These are phyloP conservation scores for Colletotrichum theobromicola DNA, from an alignment of 2,329 filamentous ascomycete species.

Conservation along the genomic window DNA sequence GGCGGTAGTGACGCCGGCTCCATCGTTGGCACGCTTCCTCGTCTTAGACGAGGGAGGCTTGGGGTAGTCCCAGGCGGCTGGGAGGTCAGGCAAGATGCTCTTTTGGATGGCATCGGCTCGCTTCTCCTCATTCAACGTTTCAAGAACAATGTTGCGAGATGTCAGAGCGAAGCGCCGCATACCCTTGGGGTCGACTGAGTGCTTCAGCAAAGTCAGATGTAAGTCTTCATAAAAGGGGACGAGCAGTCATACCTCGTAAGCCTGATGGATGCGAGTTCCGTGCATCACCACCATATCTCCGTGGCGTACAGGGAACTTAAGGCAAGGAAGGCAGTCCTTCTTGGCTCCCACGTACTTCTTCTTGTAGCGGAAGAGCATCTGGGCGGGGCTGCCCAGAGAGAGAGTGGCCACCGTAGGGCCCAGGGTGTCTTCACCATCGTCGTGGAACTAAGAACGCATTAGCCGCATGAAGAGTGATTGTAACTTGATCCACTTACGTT, in stretches of 20 bases:
- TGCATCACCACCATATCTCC: constrained; percentile 72
- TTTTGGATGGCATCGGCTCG: constrained; percentile 30
- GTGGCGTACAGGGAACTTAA: constrained; percentile 56
- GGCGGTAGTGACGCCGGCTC: not conserved
- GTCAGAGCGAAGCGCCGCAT: constrained; percentile 63
- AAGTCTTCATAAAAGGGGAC: not conserved
- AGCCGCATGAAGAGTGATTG: not conserved
- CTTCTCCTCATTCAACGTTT: constrained; percentile 38
- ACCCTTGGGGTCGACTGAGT: constrained; percentile 56
- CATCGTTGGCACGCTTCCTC: not conserved
- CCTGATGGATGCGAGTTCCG: constrained; percentile 61
- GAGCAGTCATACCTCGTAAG: constrained; percentile 53
- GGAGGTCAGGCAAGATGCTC: constrained; percentile 35
- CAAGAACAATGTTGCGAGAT: constrained; percentile 53
- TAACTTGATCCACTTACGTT: constrained; percentile 40
- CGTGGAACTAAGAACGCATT: constrained; percentile 57
- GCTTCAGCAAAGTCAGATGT: constrained; percentile 38
- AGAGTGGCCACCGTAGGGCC: constrained; percentile 68
- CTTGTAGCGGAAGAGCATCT: constrained; percentile 66
- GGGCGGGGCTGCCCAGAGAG: constrained; percentile 62
- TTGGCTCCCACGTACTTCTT: constrained; percentile 24
- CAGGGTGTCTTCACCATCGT: constrained; percentile 68
- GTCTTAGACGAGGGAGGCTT: not conserved
- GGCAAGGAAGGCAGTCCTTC: not conserved
- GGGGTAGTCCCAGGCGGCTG: not conserved